These are phyloP conservation scores for Cyclostephanos invisitatus DNA, from an alignment of 108 stramenopile species.

Conservation along the genomic window DNA sequence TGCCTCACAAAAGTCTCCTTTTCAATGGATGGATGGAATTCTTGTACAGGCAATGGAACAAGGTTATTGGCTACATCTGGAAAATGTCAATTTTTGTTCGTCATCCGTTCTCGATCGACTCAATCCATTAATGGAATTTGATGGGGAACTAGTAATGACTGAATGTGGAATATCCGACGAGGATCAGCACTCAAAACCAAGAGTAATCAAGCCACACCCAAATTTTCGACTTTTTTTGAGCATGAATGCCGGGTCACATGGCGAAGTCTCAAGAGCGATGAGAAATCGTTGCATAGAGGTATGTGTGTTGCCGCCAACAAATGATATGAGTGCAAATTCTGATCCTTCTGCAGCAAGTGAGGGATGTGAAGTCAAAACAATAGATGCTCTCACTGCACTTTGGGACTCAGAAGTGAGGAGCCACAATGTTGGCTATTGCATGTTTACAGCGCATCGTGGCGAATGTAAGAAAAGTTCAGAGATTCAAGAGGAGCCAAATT, in stretches of 20 bases:
- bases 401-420: conserved; percentile 39
- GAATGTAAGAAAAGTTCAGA: conserved; percentile 33
- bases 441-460: conserved; percentile 32
- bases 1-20: conserved; percentile 49
- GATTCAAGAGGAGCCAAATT: conserved; percentile 35
- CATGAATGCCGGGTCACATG: conserved; percentile 82
- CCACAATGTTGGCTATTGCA: conserved; percentile 24
- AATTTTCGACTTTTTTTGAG: conserved; percentile 95
- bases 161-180: conserved; percentile 83
- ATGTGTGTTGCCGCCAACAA: conserved; percentile 45
- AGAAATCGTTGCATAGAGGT: conserved; percentile 98
- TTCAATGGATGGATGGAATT: conserved; percentile 95
- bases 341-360: conserved; percentile 5
- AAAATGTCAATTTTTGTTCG: conserved; percentile 96
- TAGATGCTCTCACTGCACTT: conserved; percentile 40
- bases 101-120: conserved; percentile 97
- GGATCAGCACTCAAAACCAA: conserved; percentile 41
- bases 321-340: not conserved
- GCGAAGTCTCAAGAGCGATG: conserved; percentile 99
- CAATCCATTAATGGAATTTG: conserved; percentile 94
- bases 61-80: conserved; percentile 94
- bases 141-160: conserved; percentile 89
- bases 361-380: conserved; percentile 19
- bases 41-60: conserved; percentile 89
- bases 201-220: conserved; percentile 87